Evolutionary conservation across 768 basidiomycete genomes (phyloP), one percentile per base, ranked within the genome.

Genomic region (Suillus ampliporus): DNA sequence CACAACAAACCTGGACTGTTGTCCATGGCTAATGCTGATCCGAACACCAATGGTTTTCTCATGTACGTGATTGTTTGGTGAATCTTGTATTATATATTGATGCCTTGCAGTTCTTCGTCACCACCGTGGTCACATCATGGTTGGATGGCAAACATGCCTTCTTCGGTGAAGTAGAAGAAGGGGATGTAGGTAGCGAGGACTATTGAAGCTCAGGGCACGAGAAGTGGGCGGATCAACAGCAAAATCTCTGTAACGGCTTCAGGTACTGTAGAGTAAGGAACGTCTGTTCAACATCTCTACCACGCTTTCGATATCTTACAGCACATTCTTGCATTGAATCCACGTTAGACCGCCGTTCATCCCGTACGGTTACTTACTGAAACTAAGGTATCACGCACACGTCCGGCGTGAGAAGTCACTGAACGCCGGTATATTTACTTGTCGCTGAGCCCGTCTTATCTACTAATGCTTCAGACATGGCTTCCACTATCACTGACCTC

Each of bases 21-120:
- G 65, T 90, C 89, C 46, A 92, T 93, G 91, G 96, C 96, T 43
- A 97, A 92, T 68, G 92, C 94, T 40, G 94, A 94, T 56, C 80
- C 80, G 1, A 85, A 90, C 77, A 92, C 91, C 43, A 92, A 92
- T 62, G 91, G 93, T 40, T n/a, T n/a, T 93, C 91, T 15, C 92
- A 92, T 74, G 85, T 87, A 58, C 60, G 79, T 67, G 1, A 31
- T 26, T 11, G 2, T 35, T 26, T 14, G 51, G 35, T 10, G 21
- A 44, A 38, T 15, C n/a, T 44, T 28, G n/a, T 41, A 43, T 19
- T 35, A 19, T 2, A 23, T 43, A n/a, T 53, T 37, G 7, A 41
- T 47, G 15, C 14, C 26, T 17, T 34, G 5, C 57, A 89, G 86
- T 92, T 91, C 79, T 92, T 92, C 76, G 84, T 93, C 71, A 93